A percentile compares a stretch with the other conserved stretches of the same genome.
Conservation (phyloP, 2,329 filamentous ascomycete genomes). For the Pseudogymnoascus sp. region DNA sequence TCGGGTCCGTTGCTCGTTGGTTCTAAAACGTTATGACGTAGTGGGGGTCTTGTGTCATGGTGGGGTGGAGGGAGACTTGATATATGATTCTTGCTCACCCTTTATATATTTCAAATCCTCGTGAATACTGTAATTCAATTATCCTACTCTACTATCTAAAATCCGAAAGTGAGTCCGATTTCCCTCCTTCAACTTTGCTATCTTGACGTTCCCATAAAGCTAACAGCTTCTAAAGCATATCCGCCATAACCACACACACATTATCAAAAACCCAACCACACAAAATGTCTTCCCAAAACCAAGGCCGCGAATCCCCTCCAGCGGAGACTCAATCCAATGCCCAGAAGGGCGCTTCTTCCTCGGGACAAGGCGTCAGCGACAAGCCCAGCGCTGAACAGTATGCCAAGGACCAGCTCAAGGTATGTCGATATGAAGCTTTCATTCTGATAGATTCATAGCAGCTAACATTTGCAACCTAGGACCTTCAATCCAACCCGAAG, state of each 20-base stretch:
- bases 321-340: slow-evolving; percentile 59
- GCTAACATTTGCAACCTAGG: slow-evolving; percentile 27
- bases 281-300: slow-evolving; percentile 41
- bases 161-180: neutral
- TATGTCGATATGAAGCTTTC: slow-evolving; percentile 23
- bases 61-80: slow-evolving; percentile 1
- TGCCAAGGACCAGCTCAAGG: slow-evolving; percentile 43
- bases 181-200: neutral
- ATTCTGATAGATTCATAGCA: neutral
- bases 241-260: neutral
- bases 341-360: slow-evolving; percentile 47
- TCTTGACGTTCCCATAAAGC: neutral
- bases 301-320: slow-evolving; percentile 70
- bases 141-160: neutral
- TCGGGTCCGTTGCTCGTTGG: neutral
- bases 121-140: neutral
- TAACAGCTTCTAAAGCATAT: slow-evolving; percentile 1
- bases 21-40: neutral
- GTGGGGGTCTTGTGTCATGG: slow-evolving; percentile 6
- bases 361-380: slow-evolving; percentile 51
- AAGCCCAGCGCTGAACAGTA: slow-evolving; percentile 43
- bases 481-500: slow-evolving; percentile 58
- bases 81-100: neutral
- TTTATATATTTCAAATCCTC: neutral
- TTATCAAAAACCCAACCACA: neutral